Evolutionary conservation across 805 yeast genomes (phyloP).

Genomic region (Helenozyma rhizophorensis): DNA sequence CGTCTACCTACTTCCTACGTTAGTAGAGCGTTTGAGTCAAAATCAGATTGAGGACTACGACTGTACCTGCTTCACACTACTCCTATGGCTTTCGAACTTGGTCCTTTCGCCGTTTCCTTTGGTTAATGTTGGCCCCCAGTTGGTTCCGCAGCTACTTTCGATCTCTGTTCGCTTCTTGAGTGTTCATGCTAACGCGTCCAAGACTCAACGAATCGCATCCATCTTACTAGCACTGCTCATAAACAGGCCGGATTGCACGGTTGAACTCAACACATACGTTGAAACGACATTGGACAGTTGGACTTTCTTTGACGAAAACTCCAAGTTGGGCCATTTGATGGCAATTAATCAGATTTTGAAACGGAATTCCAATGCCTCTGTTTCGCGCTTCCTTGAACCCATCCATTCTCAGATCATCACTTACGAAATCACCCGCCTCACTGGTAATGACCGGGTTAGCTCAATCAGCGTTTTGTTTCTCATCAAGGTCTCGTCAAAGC

Average conservation of each 20-base stretch:
- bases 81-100: constrained; percentile 71
- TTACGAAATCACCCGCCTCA: constrained; percentile 4
- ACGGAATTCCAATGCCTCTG: constrained; percentile 10
- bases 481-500: constrained; percentile 33
- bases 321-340: constrained; percentile 37
- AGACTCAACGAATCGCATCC: constrained; percentile 53
- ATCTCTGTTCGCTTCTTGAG: constrained; percentile 29
- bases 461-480: constrained; percentile 23
- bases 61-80: constrained; percentile 33
- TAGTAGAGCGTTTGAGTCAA: constrained; percentile 16
- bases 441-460: constrained; percentile 1
- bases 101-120: constrained; percentile 73
- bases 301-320: constrained; percentile 7
- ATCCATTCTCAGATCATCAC: constrained; percentile 4
- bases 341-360: constrained; percentile 37
- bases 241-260: constrained; percentile 44
- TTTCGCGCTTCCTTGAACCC: constrained; percentile 1
- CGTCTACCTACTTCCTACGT: constrained; percentile 42
- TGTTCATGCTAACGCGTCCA: constrained; percentile 43
- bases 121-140: constrained; percentile 25
- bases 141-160: constrained; percentile 32
- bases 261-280: constrained; percentile 16
- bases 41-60: constrained; percentile 13
- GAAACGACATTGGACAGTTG: constrained; percentile 11
- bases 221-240: constrained; percentile 50